phyloP scores from a whole-genome alignment of 1,284 basidiomycete genomes.

The Vanrija sp. region DNA sequence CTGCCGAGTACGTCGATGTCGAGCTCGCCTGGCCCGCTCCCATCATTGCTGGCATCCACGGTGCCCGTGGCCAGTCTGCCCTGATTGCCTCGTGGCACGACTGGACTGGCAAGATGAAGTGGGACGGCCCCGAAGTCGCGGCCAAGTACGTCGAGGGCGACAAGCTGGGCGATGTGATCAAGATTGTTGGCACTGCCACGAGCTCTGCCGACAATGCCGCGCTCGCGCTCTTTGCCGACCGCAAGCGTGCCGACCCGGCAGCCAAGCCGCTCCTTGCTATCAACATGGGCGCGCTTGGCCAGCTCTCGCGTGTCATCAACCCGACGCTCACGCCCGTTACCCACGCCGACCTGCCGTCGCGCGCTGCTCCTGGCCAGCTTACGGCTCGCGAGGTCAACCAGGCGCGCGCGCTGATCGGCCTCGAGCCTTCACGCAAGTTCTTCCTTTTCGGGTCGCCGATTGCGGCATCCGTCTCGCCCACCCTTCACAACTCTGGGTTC shows the following conservation, averaged over 20 bases:
- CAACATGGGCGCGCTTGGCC: conserved; percentile 87
- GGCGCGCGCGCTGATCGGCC: conserved; percentile 75
- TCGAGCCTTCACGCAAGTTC: conserved; percentile 67
- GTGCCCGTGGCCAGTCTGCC: conserved; percentile 66
- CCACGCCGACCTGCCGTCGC: conserved; percentile 74
- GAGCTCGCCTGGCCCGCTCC: conserved; percentile 74
- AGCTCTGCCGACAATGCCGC: conserved; percentile 73
- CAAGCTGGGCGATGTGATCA: conserved; percentile 79
- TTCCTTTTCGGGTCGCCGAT: conserved; percentile 89
- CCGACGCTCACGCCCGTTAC: conserved; percentile 82
- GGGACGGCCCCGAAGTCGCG: conserved; percentile 66
- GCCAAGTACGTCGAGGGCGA: conserved; percentile 66
- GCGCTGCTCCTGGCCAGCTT: conserved; percentile 89
- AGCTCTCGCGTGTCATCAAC: conserved; percentile 86
- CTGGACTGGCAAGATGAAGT: conserved; percentile 78
- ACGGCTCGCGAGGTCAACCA: conserved; percentile 80
- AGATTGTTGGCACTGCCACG: conserved; percentile 83
- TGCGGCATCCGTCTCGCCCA: conserved; percentile 82
- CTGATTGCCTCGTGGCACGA: conserved; percentile 95
- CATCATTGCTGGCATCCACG: conserved; percentile 59
- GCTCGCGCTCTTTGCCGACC: conserved; percentile 66
- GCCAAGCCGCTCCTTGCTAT: conserved; percentile 84
- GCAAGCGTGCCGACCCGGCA: conserved; percentile 43
- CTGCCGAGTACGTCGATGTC: conserved; percentile 89
- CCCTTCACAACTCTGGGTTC: conserved; percentile 89